Conservation (phyloP, 176 grass and related monocot species). For the Neostapfia colusana region DNA sequence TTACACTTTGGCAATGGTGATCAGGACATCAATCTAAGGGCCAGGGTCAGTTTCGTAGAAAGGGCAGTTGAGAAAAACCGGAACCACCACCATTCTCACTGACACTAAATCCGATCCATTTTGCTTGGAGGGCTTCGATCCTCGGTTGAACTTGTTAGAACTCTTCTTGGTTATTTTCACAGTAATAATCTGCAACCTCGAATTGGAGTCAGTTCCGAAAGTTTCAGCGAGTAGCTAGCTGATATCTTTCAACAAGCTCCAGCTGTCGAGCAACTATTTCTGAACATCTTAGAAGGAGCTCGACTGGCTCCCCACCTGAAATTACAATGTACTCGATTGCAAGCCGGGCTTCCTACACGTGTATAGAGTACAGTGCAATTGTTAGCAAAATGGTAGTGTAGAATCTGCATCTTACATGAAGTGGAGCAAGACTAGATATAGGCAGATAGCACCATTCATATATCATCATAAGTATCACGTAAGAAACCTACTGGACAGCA, state of each 20-base stretch:
- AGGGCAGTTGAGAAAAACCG: conserved; percentile 76
- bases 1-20: conserved; percentile 44
- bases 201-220: conserved; percentile 78
- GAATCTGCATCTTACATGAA: conserved; percentile 20
- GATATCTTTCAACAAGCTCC: conserved; percentile 96
- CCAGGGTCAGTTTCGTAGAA: conserved; percentile 64
- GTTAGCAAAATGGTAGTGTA: conserved; percentile 24
- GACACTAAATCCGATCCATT: conserved; percentile 44
- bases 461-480: not conserved
- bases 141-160: conserved; percentile 17
- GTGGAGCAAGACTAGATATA: not conserved
- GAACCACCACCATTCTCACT: conserved; percentile 53
- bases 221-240: conserved; percentile 93
- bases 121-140: conserved; percentile 44
- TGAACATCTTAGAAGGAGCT: conserved; percentile 93
- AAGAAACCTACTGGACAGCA: not conserved
- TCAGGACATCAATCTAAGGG: conserved; percentile 34
- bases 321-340: conserved; percentile 98
- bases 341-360: conserved; percentile 71
- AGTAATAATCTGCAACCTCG: conserved; percentile 91
- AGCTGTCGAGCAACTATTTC: conserved; percentile 93
- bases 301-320: conserved; percentile 82
- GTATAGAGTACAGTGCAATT: not conserved
- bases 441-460: no score
- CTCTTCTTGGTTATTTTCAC: conserved; percentile 77